Evolutionary conservation across 116 monocot genomes (phyloP), one percentile per base, ranked within the genome.

Genomic region (Phalaenopsis hybrid): DNA sequence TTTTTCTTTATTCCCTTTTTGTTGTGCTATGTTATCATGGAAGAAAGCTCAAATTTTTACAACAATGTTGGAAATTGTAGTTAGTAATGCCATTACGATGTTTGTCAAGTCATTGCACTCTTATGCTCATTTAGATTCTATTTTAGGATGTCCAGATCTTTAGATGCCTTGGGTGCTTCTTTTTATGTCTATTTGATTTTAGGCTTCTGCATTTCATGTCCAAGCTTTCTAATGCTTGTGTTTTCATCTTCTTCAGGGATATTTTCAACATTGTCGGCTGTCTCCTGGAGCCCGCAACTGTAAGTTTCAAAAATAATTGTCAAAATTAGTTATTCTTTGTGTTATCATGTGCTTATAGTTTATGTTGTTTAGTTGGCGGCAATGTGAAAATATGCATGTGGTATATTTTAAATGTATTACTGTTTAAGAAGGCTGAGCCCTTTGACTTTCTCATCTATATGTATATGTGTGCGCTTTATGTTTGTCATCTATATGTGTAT

Each of bases 261-360:
- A 52, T 94, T 33, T 90, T 96, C 61, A 96, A 96, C 75, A 80
- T 96, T 63, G 52, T 84, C 23, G 96, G 96, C 63, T 94, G 92
- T 81, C 74, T 81, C 23, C 65, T 96, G 80, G 96, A 96, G 81
- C 94, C 94, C 69, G 91, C 85, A 63, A 96, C 96, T 76, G 96
- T 96, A 90, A 88, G 93, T 86, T 78, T 25, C 46, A 79, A 70
- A 73, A 25, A 67, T 67, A 67, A 67, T 67, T 25, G 28, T 67
- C 25, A 65, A 65, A 21, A 25, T 25, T 65, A 25, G 28, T 67
- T 67, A 25, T 28, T 67, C 7, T 67, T 9, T 28, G 28, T 25
- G 28, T 1, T 3, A 25, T 67, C 28, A 28, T 67, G 25, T 28
- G 67, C 28, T 25, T 67, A 25, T 67, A 67, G 9, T 21, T 67